phyloP scores from a whole-genome alignment of 495 filamentous ascomycete species.

The Lindgomyces ingoldianus region DNA sequence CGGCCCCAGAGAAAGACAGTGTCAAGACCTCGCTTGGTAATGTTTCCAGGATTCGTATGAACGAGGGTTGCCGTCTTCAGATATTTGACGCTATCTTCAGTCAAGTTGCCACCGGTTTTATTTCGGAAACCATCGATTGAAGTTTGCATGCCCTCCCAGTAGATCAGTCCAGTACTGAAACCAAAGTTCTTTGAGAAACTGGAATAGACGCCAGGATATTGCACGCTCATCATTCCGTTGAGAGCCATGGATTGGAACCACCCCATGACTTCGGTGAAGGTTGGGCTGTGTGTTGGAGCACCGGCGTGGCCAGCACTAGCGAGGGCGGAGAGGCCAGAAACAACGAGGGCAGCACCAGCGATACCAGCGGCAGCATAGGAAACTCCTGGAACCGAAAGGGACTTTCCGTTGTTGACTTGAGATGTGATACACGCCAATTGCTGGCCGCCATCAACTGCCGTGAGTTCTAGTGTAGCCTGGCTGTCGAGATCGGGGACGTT shows the following conservation, averaged over 20 bases:
- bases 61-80: conserved; percentile 72
- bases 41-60: conserved; percentile 54
- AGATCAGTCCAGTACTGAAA: conserved; percentile 83
- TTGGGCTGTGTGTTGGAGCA: conserved; percentile 71
- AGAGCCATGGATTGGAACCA: conserved; percentile 93
- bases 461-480: conserved; percentile 75
- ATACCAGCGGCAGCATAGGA: conserved; percentile 84
- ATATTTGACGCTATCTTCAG: conserved; percentile 71
- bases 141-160: conserved; percentile 75
- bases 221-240: conserved; percentile 92
- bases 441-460: conserved; percentile 59
- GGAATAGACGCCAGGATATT: conserved; percentile 81
- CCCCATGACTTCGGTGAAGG: conserved; percentile 80
- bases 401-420: conserved; percentile 82
- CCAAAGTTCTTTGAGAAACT: conserved; percentile 91
- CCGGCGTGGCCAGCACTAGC: conserved; percentile 63
- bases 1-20: conserved; percentile 53
- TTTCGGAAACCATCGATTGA: conserved; percentile 84
- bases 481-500: conserved; percentile 88
- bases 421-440: conserved; percentile 80
- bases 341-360: conserved; percentile 77
- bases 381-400: conserved; percentile 69
- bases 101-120: conserved; percentile 83
- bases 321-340: conserved; percentile 72
- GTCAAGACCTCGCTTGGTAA: conserved; percentile 58